These are phyloP conservation scores for Penicillium aurantiogriseum DNA, from an alignment of 2,329 filamentous ascomycete genomes.

Conservation along the genomic window DNA sequence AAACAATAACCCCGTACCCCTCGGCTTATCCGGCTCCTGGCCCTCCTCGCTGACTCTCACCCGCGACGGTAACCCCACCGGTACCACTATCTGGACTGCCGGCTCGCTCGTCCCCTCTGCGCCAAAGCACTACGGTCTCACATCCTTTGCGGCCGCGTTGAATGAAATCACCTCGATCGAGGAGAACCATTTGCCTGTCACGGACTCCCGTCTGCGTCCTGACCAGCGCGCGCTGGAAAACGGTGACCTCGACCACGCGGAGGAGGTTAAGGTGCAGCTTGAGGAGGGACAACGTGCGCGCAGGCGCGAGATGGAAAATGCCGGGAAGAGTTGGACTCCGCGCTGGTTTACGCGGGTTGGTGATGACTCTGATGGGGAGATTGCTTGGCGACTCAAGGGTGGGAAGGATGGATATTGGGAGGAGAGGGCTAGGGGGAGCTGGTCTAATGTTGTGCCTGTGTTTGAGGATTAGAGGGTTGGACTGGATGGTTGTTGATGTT, in stretches of 20 bases:
- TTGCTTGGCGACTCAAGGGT: constrained; percentile 67
- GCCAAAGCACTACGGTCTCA: constrained; percentile 80
- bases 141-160: constrained; percentile 76
- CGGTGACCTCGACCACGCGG: constrained; percentile 78
- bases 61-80: constrained; percentile 60
- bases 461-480: constrained; percentile 43
- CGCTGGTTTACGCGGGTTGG: constrained; percentile 78
- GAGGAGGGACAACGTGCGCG: constrained; percentile 82
- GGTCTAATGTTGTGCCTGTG: constrained; percentile 59
- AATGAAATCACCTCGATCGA: constrained; percentile 88
- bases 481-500: background rate
- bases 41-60: constrained; percentile 69
- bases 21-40: constrained; percentile 80
- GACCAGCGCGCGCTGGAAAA: constrained; percentile 84
- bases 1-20: constrained; percentile 63
- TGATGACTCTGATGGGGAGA: constrained; percentile 42
- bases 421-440: constrained; percentile 66
- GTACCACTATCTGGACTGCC: constrained; percentile 72
- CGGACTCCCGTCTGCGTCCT: constrained; percentile 78
- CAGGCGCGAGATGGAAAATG: constrained; percentile 71
- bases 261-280: constrained; percentile 75
- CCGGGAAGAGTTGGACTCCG: constrained; percentile 69
- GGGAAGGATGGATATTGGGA: constrained; percentile 96
- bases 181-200: constrained; percentile 69
- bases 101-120: constrained; percentile 77